Conservation (phyloP, 805 yeast genomes). For the Candida saitoana region DNA sequence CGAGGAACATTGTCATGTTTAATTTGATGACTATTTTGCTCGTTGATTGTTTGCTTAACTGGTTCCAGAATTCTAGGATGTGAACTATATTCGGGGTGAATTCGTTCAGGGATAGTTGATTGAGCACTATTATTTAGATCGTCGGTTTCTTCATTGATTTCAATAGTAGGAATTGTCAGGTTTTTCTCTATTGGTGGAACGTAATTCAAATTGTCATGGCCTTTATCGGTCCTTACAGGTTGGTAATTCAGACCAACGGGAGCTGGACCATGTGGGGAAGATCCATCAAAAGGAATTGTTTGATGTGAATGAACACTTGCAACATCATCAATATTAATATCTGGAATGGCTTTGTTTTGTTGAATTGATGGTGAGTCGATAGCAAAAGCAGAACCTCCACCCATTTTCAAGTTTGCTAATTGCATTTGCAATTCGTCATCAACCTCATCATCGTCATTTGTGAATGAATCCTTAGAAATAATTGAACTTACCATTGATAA, state of each 20-base stretch:
- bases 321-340: neutral
- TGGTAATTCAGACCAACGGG: neutral
- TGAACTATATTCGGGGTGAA: neutral
- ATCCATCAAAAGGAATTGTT: neutral
- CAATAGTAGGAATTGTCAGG: neutral
- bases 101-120: neutral
- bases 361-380: conserved; percentile 5
- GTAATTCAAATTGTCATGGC: neutral
- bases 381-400: conserved; percentile 6
- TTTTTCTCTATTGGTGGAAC: neutral
- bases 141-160: neutral
- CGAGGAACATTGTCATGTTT: too few species aligned
- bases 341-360: conserved; percentile 1
- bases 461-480: conserved; percentile 29
- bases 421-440: conserved; percentile 38
- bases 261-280: neutral
- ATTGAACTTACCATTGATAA: conserved; percentile 41
- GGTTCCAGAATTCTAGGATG: neutral
- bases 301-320: neutral
- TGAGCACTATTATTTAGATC: neutral
- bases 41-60: neutral
- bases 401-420: conserved; percentile 29
- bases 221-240: neutral
- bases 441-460: conserved; percentile 29
- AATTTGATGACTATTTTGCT: too few species aligned